Base-by-base conservation (phyloP, 2,329 filamentous ascomycete species). In the Diaporthe sp. region DNA sequence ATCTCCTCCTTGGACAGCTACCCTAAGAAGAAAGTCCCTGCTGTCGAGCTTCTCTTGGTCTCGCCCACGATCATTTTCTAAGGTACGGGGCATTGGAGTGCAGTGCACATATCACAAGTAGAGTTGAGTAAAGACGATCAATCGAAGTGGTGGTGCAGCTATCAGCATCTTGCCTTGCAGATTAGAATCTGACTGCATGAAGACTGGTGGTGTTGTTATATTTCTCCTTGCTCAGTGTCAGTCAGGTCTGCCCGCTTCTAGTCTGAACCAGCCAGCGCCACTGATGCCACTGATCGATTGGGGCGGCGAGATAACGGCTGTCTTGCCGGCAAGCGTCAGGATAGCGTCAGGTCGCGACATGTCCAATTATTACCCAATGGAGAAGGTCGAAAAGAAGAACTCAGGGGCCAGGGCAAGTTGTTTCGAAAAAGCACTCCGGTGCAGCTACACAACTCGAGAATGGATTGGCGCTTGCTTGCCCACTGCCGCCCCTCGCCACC, bases 261-360 rank as follows among this genome's bases (percentile, higher is more conserved):
- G 7, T 17, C 62, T 13, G 37, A 37, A 7, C 9, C 31, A 37
- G 42, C 19, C 61, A 25, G 44, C 44, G 22, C 15, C 65, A 55
- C 65, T 42, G 65, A 28, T 42, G 19, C 15, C 34, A 51, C n/a
- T n/a, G 46, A 68, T 68, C 62, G 22, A 25, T 46, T 6, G 44
- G 12, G 13, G 31, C 31, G 31, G 62, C 62, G 31, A 53, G 6
- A 34, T 13, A 25, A 31, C 31, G 62, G 12, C 22, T 7, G 25
- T 25, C 9, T 37, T 17, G 44, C 62, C 17, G 46, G 46, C 46
- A 68, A 68, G 62, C 62, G 31, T 37, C 62, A 53, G n/a, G 31
- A 53, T 53, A 68, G 31, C 62, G 62, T 8, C 62, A 53, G 46
- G 46, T 68, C 46, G 46, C 46, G 31, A 39, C 62, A 68, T 53